A percentile compares a stretch with the other conserved stretches of the same genome.
phyloP scores from a whole-genome alignment of 805 yeast species.

The Nakazawaea ambrosiae region DNA sequence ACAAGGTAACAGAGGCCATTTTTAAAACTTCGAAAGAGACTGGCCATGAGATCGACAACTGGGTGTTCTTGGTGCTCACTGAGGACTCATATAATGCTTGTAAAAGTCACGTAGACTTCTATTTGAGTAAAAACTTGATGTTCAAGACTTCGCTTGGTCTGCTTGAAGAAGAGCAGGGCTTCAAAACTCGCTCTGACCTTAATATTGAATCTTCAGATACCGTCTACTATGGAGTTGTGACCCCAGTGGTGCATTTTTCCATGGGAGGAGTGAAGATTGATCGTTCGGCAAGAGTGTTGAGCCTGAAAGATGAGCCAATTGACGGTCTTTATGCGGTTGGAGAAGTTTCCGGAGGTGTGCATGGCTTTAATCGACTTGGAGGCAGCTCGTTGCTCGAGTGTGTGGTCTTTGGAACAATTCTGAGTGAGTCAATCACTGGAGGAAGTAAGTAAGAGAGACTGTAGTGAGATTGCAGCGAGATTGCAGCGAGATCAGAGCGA shows the following conservation, averaged over 20 bases:
- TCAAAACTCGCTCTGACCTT: not conserved
- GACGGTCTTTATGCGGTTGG: constrained; percentile 58
- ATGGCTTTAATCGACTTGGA: constrained; percentile 55
- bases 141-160: constrained; percentile 22
- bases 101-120: constrained; percentile 44
- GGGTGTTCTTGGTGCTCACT: constrained; percentile 31
- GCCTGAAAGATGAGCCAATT: constrained; percentile 16
- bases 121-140: constrained; percentile 31
- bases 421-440: too few relatives aligned
- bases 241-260: constrained; percentile 61
- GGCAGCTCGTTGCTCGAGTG: constrained; percentile 54
- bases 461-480: not conserved
- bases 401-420: constrained; percentile 52
- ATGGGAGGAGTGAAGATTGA: constrained; percentile 22
- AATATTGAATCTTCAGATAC: constrained; percentile 16
- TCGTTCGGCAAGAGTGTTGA: constrained; percentile 35
- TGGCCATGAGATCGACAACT: too few relatives aligned
- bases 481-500: too few relatives aligned
- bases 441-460: too few relatives aligned
- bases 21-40: constrained; percentile 15
- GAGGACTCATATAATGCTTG: constrained; percentile 38
- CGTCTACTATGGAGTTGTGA: constrained; percentile 42
- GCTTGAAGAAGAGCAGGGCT: constrained; percentile 16
- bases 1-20: constrained; percentile 40
- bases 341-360: constrained; percentile 66